Evolutionary conservation across 345 rosid species (phyloP).

Genomic region (Triadica sebifera): DNA sequence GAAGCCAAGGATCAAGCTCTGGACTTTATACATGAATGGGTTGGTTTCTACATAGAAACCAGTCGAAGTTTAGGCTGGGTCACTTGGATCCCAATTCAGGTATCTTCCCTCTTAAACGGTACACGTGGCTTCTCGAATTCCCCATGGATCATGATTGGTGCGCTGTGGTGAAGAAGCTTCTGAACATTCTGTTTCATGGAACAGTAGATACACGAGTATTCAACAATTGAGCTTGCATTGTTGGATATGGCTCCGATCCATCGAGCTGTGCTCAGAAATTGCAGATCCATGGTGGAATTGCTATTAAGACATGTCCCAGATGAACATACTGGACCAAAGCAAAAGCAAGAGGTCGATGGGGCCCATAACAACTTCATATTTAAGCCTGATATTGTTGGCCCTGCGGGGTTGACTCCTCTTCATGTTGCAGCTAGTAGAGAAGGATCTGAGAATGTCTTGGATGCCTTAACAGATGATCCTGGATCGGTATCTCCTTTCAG

Average conservation of each 20-base stretch:
- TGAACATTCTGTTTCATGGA: slow-evolving; percentile 69
- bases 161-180: slow-evolving; percentile 79
- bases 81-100: slow-evolving; percentile 56
- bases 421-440: slow-evolving; percentile 94
- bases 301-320: slow-evolving; percentile 65
- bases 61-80: slow-evolving; percentile 48
- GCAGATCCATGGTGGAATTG: slow-evolving; percentile 66
- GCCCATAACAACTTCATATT: slow-evolving; percentile 40
- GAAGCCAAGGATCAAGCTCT: slow-evolving; percentile 63
- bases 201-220: slow-evolving; percentile 55
- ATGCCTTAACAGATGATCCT: slow-evolving; percentile 84
- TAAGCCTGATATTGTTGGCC: slow-evolving; percentile 78
- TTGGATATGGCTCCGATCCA: slow-evolving; percentile 81
- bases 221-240: slow-evolving; percentile 49
- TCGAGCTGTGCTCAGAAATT: slow-evolving; percentile 88
- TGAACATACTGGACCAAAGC: slow-evolving; percentile 18
- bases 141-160: slow-evolving; percentile 95
- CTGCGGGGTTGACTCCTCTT: slow-evolving; percentile 93
- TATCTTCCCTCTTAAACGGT: slow-evolving; percentile 63
- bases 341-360: slow-evolving; percentile 20
- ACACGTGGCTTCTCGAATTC: slow-evolving; percentile 87
- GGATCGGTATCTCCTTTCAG: slow-evolving; percentile 52
- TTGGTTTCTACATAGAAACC: slow-evolving; percentile 91
- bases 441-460: slow-evolving; percentile 80
- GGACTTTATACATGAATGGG: slow-evolving; percentile 95